Evolutionary conservation across 768 basidiomycete species (phyloP).

Genomic region (Leccinellum rugosiceps): DNA sequence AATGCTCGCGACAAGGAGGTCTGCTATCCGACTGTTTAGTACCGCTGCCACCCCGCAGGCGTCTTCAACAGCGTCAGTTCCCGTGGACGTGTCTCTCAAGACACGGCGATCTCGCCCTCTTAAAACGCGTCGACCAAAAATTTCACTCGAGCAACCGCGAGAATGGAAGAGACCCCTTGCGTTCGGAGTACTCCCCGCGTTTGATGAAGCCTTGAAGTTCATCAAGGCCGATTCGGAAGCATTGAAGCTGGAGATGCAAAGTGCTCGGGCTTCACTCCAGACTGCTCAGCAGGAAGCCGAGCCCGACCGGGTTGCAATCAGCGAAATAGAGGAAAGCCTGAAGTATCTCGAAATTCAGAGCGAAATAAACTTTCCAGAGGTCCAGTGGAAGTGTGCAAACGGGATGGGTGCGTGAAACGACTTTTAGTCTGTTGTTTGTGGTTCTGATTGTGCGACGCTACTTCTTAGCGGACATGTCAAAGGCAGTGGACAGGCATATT

Average conservation of each 20-base stretch:
- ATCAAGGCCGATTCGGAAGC: conserved; percentile 59
- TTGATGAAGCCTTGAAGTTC: conserved; percentile 78
- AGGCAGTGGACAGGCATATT: conserved; percentile 71
- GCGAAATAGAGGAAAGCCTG: conserved; percentile 46
- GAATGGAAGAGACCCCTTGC: conserved; percentile 65
- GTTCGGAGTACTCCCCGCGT: conserved; percentile 66
- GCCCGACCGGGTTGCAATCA: conserved; percentile 37
- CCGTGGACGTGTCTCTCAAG: conserved; percentile 2
- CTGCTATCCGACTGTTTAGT: conserved; percentile 6
- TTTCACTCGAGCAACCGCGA: conserved; percentile 49
- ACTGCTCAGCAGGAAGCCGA: conserved; percentile 23
- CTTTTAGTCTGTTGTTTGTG: not conserved
- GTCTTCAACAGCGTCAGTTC: conserved; percentile 1
- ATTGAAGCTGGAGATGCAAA: conserved; percentile 36
- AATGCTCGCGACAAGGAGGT: conserved; percentile 19
- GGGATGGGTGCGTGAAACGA: conserved; percentile 62
- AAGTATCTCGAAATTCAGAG: conserved; percentile 73
- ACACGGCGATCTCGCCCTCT: conserved; percentile 14
- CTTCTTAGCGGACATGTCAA: conserved; percentile 59
- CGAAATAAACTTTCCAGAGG: conserved; percentile 78
- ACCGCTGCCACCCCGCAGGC: conserved; percentile 6
- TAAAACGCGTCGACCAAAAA: conserved; percentile 45
- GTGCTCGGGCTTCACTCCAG: conserved; percentile 18
- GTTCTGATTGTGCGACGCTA: not conserved
- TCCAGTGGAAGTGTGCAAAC: conserved; percentile 74